Base-by-base conservation (phyloP, 2,329 filamentous ascomycete genomes). In the Macrophomina phaseolina region DNA sequence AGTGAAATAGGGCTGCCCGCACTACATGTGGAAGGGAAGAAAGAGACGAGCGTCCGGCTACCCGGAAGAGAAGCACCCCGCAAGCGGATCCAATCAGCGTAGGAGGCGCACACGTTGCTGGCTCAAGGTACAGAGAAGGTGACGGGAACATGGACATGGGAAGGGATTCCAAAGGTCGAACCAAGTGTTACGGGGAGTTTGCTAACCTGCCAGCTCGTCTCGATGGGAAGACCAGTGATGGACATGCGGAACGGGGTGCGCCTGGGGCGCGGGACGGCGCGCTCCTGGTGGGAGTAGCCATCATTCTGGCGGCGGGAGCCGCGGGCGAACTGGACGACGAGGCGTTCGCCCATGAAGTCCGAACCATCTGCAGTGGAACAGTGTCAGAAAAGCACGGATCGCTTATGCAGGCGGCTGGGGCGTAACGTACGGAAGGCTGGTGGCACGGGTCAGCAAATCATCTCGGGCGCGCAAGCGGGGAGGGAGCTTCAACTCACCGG, bases 161-260 rank as follows among this genome's bases (percentile, higher is more conserved):
- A 67, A 61, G 56, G 40, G 49, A 36, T 63, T 67, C 65, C 65
- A 63, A 67, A 60, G 58, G 56, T 64, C 63, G 79, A 84, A 86
- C 75, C 76, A 78, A 77, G 71, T 69, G 67, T 68, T 51, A 73
- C 72, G 72, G 76, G 87, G 84, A 84, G 81, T 71, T 80, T 84
- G 91, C 95, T 95, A 91, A 99, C 95, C 95, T 99, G 95, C 95
- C 95, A 99, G 89, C 94, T 97, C 86, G 95, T 99, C 86, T 98
- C 94, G 84, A 89, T 90, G 80, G 94, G 94, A 82, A 99, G 92
- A 85, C 94, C 94, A 85, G 92, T 91, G 78, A 99, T 96, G 81
- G 94, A 91, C 95, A 99, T 98, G 80, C 95, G 91, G 82, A 94
- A 93, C 73, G 93, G 90, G 73, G 95, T 99, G 80, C 95, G 93